These are phyloP conservation scores for Pichia phayaonensis DNA, from an alignment of 805 yeast genomes.

Conservation along the genomic window DNA sequence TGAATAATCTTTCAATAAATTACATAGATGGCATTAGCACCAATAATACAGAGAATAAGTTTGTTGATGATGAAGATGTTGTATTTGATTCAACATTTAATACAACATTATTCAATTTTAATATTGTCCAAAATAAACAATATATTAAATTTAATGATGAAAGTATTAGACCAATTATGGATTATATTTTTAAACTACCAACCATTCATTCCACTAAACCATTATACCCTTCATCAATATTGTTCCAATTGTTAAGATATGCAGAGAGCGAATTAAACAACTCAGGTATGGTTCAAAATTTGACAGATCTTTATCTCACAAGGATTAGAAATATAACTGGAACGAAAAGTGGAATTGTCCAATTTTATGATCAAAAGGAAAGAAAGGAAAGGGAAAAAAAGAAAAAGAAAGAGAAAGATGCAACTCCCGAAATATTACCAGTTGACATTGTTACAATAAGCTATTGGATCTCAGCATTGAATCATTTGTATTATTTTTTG, in stretches of 20 bases:
- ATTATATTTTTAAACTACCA: conserved; percentile 40
- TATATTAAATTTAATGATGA: conserved; percentile 54
- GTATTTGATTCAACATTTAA: conserved; percentile 28
- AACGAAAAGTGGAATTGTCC: conserved; percentile 51
- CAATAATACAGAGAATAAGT: conserved; percentile 19
- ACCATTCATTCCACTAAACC: conserved; percentile 41
- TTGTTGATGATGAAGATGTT: conserved; percentile 28
- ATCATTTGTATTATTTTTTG: conserved; percentile 70
- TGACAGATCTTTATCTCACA: conserved; percentile 53
- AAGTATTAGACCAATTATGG: conserved; percentile 42
- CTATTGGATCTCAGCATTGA: conserved; percentile 82
- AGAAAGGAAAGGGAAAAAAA: conserved; percentile 10
- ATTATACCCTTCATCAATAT: conserved; percentile 58
- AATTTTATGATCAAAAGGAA: conserved; percentile 20
- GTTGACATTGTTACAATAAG: conserved; percentile 64
- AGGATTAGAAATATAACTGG: conserved; percentile 54
- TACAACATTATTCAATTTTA: conserved; percentile 45
- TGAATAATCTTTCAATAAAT: background rate
- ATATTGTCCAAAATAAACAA: conserved; percentile 47
- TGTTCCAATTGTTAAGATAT: conserved; percentile 65
- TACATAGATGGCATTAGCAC: background rate
- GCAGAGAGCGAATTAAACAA: conserved; percentile 53
- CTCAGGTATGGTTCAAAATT: conserved; percentile 46
- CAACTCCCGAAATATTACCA: conserved; percentile 11
- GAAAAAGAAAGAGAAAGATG: conserved; percentile 11